Evolutionary conservation across 2,329 filamentous ascomycete species (phyloP), one percentile per base, ranked within the genome.

Genomic region (Bimuria novae-zelandiae): DNA sequence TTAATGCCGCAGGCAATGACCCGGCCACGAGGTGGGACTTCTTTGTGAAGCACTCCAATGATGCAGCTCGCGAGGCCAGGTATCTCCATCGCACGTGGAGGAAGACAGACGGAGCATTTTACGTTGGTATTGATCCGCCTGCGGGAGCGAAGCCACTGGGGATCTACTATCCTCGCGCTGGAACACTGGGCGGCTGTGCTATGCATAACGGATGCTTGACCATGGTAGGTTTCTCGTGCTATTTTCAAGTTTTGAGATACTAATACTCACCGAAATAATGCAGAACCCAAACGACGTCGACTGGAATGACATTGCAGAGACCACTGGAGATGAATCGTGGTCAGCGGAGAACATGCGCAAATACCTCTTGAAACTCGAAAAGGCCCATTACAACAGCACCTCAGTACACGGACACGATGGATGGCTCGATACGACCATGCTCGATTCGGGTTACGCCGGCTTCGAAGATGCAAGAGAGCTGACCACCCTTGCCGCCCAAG

Each of bases 191-290:
- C 37, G 83, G 83, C 7, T 85, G 82, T 64, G 79, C 82, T 0
- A 79, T 80, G 37, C 85, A 88, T 67, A 87, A 88, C 44, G 84
- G 82, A 3, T 67, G 84, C 41, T 78, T 86, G 41, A 76, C 79
- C 12, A 74, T 84, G 41, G 82, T 12, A 66, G 70, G 2, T 69
- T 79, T 32, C 85, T 85, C 63, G 80, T 79, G 8, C 3, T 2
- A n/a, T n/a, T 12, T 2, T 10, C 8, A 7, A 16, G 3, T 22
- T 8, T 19, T 25, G n/a, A n/a, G n/a, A n/a, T n/a, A n/a, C 7
- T 6, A 4, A 14, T n/a, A 17, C 43, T 46, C 7, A 46, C n/a
- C 10, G 4, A 78, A 85, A 41, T 75, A 78, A 32, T 50, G 54
- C 32, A 42, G 14, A 78, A 82, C 52, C 84, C 84, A 0, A 76